Conservation (phyloP, 2,329 filamentous ascomycete species). For the Triangularia verruculosa region DNA sequence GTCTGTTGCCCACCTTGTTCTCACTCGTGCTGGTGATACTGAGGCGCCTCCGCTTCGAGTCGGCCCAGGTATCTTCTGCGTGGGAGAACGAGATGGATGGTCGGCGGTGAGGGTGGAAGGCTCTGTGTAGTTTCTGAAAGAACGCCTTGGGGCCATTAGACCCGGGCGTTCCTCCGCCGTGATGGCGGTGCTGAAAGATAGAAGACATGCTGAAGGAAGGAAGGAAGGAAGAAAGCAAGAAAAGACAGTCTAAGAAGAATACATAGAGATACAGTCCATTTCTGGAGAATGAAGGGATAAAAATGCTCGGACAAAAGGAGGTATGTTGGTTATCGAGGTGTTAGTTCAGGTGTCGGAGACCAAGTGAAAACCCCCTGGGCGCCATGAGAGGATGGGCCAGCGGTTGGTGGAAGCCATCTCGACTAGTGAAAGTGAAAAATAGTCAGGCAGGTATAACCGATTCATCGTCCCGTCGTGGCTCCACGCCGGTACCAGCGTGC, state of each 20-base stretch:
- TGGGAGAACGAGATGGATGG: conserved; percentile 40
- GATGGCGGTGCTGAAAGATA: background rate
- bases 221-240: no score
- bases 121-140: background rate
- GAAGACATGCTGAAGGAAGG: background rate
- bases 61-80: conserved; percentile 30
- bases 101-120: conserved; percentile 1
- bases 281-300: background rate
- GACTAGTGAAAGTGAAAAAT: background rate
- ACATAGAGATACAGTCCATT: background rate
- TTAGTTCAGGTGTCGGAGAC: background rate
- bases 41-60: conserved; percentile 22
- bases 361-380: background rate
- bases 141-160: background rate
- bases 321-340: background rate
- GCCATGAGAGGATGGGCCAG: background rate
- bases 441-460: background rate
- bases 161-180: background rate
- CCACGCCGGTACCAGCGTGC: background rate
- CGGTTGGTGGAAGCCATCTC: background rate
- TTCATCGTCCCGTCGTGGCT: background rate
- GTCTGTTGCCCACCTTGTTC: background rate
- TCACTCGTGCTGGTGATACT: conserved; percentile 9
- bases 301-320: background rate
- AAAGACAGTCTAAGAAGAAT: background rate